Base-by-base conservation (phyloP, 371 early-diverging fungal species). In the Syncephalis plumigaleata region DNA sequence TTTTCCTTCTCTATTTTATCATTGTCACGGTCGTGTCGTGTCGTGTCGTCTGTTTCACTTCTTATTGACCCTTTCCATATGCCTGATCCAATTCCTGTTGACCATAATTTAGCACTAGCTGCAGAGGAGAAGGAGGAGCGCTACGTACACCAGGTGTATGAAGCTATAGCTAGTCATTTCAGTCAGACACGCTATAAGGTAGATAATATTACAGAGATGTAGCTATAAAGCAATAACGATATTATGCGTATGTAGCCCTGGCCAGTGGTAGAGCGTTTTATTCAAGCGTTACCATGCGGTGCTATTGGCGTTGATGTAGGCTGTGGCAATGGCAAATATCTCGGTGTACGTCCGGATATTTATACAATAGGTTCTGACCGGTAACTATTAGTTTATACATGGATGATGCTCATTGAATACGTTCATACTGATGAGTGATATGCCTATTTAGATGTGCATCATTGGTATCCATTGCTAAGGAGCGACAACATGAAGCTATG, bases 251-350 rank as follows among this genome's bases (percentile, higher is more conserved):
- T 1, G 9, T 55, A 82, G 81, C 87, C 92, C 17, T 97, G 98
- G 98, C 98, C 98, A 0, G 91, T 94, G 0, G 87, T 97, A 0
- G 89, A 89, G 50, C 57, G 67, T 21, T 95, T 90, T 52, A 59
- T 96, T 4, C 58, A 58, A 27, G 60, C 55, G 1, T 60, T 75
- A 50, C 64, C 71, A 0, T 18, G 53, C 2, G 91, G 87, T 1
- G 77, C 77, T 47, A 31, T 96, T 0, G 94, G 92, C 11, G 87
- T 81, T 7, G 98, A 95, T 66, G 77, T 94, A 5, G 95, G 98
- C 16, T 93, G 95, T 58, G 98, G 98, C 16, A 97, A 97, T 66
- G 98, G 98, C 43, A 97, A 97, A 61, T 93, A 97, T 56, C 66
- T 95, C 55, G 84, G 82, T 17, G 83, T 92, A 11, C 87, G 88